phyloP scores from a whole-genome alignment of 495 filamentous ascomycete genomes.

The Collariella sp. region DNA sequence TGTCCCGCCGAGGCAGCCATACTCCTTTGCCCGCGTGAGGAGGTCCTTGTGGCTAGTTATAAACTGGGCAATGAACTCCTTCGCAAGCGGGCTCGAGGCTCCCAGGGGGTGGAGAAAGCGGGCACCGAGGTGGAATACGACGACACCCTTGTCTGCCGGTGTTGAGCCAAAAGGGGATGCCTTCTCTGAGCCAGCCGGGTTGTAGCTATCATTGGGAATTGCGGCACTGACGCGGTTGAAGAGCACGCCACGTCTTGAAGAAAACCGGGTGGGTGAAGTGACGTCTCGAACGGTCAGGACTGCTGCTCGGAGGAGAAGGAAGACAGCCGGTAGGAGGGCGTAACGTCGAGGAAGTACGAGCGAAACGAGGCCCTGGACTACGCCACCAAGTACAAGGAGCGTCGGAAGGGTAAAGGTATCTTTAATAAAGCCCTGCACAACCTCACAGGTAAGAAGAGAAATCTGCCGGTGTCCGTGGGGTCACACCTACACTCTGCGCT shows the following conservation, averaged over 20 bases:
- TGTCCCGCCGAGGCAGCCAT: slow-evolving; percentile 26
- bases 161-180: not conserved
- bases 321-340: slow-evolving; percentile 27
- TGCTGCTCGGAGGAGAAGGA: slow-evolving; percentile 28
- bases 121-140: slow-evolving; percentile 22
- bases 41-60: slow-evolving; percentile 1
- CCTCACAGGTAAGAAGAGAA: not conserved
- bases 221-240: slow-evolving; percentile 5
- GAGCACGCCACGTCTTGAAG: not conserved
- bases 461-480: not conserved
- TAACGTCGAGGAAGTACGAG: slow-evolving; percentile 30
- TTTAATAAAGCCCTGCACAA: slow-evolving; percentile 12
- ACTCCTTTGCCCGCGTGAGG: slow-evolving; percentile 18
- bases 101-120: slow-evolving; percentile 29
- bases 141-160: slow-evolving; percentile 5
- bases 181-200: slow-evolving; percentile 3
- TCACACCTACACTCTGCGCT: not conserved
- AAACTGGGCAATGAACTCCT: slow-evolving; percentile 23
- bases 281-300: slow-evolving; percentile 19
- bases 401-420: slow-evolving; percentile 29
- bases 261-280: not conserved
- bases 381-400: slow-evolving; percentile 39
- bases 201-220: slow-evolving; percentile 2
- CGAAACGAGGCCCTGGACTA: slow-evolving; percentile 31
- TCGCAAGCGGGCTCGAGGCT: slow-evolving; percentile 24